Percentiles rank a stretch among this genome's conserved stretches.
Evolutionary conservation across 257 asterid species (phyloP).

Genomic region (Ilex asprella): DNA sequence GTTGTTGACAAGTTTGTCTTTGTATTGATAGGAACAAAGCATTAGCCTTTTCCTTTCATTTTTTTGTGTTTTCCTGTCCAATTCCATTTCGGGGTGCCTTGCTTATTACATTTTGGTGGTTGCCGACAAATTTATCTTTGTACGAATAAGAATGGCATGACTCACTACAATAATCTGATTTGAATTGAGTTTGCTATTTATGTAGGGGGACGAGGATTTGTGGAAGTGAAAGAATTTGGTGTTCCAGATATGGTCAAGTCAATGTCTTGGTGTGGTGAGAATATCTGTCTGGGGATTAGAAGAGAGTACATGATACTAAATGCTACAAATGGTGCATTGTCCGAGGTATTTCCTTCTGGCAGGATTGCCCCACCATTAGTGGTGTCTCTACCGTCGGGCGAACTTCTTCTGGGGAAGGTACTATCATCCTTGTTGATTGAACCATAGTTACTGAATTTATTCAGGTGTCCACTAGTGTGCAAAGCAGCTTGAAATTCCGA

Average conservation of each 20-base stretch:
- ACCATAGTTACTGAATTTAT: no score
- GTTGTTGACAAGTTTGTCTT: no score
- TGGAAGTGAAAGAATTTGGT: constrained; percentile 90
- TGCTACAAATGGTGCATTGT: constrained; percentile 69
- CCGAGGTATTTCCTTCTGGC: constrained; percentile 93
- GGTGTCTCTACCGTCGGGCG: constrained; percentile 82
- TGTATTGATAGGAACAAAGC: no score
- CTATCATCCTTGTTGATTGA: neutral
- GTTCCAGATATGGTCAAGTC: constrained; percentile 91
- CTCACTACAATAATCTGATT: neutral
- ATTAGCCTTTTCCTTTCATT: no score
- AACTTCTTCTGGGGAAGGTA: constrained; percentile 95
- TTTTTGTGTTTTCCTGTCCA: no score
- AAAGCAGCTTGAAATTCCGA: no score
- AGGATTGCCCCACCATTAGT: constrained; percentile 93
- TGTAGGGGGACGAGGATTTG: constrained; percentile 89
- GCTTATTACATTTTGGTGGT: no score
- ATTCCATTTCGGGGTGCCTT: no score
- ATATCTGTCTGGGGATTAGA: constrained; percentile 77
- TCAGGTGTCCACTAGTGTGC: no score
- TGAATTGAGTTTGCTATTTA: constrained; percentile 14
- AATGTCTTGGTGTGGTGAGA: constrained; percentile 97
- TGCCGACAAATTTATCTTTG: neutral
- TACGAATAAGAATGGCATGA: no score
- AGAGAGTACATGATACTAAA: constrained; percentile 84